These are phyloP conservation scores for Micractinium conductrix DNA, from an alignment of 139 green algal genomes.

Conservation along the genomic window DNA sequence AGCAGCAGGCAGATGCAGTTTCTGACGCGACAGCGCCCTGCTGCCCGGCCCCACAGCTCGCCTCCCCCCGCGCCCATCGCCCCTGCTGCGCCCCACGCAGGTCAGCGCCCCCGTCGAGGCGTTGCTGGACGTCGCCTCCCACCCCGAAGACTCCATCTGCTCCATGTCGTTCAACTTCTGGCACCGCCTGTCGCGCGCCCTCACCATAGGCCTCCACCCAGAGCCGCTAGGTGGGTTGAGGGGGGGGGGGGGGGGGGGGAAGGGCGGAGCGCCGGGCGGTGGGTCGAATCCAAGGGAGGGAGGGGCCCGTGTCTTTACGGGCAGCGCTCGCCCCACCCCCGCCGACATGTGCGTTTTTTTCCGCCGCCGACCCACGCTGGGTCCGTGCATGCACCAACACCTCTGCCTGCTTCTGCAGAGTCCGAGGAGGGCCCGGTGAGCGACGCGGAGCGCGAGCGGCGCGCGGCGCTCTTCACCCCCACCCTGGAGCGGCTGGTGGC, in stretches of 20 bases:
- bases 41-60: not conserved
- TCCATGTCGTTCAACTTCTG: slow-evolving; percentile 94
- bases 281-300: no score
- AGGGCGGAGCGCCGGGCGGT: no score
- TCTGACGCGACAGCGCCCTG: no score
- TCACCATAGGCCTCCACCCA: slow-evolving; percentile 48
- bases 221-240: slow-evolving; percentile 41
- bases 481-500: slow-evolving; percentile 77
- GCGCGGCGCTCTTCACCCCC: slow-evolving; percentile 69
- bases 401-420: not conserved
- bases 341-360: no score
- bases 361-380: no score
- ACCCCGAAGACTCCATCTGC: slow-evolving; percentile 81
- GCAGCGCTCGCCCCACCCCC: no score
- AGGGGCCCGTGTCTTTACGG: no score
- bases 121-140: slow-evolving; percentile 83
- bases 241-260: no score
- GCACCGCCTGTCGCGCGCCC: slow-evolving; percentile 69
- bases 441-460: slow-evolving; percentile 49
- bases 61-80: not conserved
- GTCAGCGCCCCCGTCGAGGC: slow-evolving; percentile 79
- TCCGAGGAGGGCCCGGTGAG: slow-evolving; percentile 32
- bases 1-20: no score
- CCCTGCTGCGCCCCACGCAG: slow-evolving; percentile 9
- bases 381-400: not conserved